Evolutionary conservation across 1,284 basidiomycete species (phyloP), one percentile per base, ranked within the genome.

Genomic region (Naganishia liquefaciens): DNA sequence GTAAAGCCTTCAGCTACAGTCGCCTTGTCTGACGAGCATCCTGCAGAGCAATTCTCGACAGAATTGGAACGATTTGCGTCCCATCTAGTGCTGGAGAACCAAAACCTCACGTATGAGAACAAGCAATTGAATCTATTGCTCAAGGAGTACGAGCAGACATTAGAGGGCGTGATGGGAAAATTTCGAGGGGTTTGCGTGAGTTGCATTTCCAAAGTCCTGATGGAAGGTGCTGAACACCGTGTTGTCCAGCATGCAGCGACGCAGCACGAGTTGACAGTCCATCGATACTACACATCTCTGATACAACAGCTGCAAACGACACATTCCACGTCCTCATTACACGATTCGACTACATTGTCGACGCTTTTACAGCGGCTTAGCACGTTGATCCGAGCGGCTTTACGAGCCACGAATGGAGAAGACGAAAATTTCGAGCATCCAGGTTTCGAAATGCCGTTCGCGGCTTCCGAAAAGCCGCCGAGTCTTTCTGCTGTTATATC

Each of bases 141-240:
- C 64, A 93, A 93, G 72, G 96, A 99, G 78, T 95, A 96, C 76
- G 95, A 99, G 77, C 83, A 84, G 68, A 97, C 94, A 1, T 85
- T 99, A 80, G 94, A 98, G 74, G 93, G 88, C 40, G 90, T 99
- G 75, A 98, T 99, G 95, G 81, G 86, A 65, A 97, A 97, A 80
- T 98, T 98, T 77, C 85, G 94, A 60, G 88, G 88, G 68, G 90
- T 97, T 73, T 87, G 93, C 21, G 93, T 96, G 75, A 74, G 92
- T 85, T 13, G 0, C 4, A 19, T 6, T 28, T 6, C 11, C 19
- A 2, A 13, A 47, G 40, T 25, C 13, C 13, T 46, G 17, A 15
- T 7, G 6, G 11, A 19, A 30, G n/a, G 23, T 43, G 3, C 13
- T 55, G 10, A 13, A 37, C 42, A n/a, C 52, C 17, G 23, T 9